These are phyloP conservation scores for Aphanomyces cochlioides DNA, from an alignment of 352 stramenopile genomes.

Conservation along the genomic window DNA sequence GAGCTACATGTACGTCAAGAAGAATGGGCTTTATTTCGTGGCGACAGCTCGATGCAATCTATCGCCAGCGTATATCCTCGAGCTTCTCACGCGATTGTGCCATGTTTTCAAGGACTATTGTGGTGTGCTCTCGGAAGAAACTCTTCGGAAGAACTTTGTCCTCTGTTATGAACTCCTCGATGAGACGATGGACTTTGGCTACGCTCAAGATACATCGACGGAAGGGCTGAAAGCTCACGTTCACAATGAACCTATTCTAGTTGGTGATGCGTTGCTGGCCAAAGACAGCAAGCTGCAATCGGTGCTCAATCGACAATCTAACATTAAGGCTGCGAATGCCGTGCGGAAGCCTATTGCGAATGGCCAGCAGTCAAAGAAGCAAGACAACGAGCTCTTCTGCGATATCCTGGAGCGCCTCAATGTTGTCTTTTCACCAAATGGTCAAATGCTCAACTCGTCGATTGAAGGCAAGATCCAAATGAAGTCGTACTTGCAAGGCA, in stretches of 20 bases:
- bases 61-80: conserved; percentile 92
- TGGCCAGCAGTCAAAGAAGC: conserved; percentile 66
- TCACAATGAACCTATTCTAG: conserved; percentile 97
- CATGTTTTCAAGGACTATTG: conserved; percentile 99
- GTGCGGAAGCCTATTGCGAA: conserved; percentile 87
- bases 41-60: conserved; percentile 96
- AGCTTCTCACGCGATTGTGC: conserved; percentile 91
- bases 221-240: conserved; percentile 97
- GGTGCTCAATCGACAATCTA: conserved; percentile 67
- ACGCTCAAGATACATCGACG: conserved; percentile 96
- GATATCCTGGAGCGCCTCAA: conserved; percentile 98
- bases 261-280: conserved; percentile 68
- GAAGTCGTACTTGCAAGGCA: conserved; percentile 98
- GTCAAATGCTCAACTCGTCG: conserved; percentile 96
- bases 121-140: conserved; percentile 96
- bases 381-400: conserved; percentile 99
- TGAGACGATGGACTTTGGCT: conserved; percentile 98
- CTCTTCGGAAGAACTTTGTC: conserved; percentile 99
- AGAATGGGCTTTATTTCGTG: conserved; percentile 98
- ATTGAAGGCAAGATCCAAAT: conserved; percentile 98
- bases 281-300: conserved; percentile 92
- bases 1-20: conserved; percentile 98
- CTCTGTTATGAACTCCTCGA: conserved; percentile 99
- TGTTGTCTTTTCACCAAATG: conserved; percentile 95
- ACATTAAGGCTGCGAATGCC: conserved; percentile 76